phyloP scores from a whole-genome alignment of 1,139 yeast species.

The Magnusiomyces fungicola region DNA sequence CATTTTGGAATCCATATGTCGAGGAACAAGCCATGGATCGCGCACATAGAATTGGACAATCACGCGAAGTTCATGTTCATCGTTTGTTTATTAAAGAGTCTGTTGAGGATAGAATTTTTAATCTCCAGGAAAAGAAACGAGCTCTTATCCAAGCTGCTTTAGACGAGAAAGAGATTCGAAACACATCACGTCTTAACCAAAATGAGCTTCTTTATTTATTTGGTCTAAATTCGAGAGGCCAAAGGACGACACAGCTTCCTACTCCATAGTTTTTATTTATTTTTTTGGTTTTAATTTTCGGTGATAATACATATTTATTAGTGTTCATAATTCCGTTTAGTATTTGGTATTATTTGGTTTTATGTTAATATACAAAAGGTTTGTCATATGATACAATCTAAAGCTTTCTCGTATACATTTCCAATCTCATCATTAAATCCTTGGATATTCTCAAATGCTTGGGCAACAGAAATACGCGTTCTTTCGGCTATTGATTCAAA shows the following conservation, averaged over 20 bases:
- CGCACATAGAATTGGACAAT: slow-evolving; percentile 89
- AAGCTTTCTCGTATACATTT: slow-evolving; percentile 17
- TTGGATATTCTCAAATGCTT: slow-evolving; percentile 11
- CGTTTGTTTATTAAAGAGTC: slow-evolving; percentile 58
- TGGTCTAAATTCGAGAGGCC: slow-evolving; percentile 39
- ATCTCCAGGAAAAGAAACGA: slow-evolving; percentile 65
- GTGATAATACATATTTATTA: background rate
- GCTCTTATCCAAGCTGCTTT: slow-evolving; percentile 72
- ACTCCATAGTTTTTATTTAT: background rate
- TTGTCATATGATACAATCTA: slow-evolving; percentile 11
- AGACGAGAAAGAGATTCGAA: slow-evolving; percentile 66
- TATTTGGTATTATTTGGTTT: background rate
- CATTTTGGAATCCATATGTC: slow-evolving; percentile 95
- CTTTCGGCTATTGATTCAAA: slow-evolving; percentile 26
- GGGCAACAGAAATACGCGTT: slow-evolving; percentile 20
- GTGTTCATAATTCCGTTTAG: background rate
- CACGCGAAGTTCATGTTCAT: slow-evolving; percentile 64
- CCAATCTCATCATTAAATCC: slow-evolving; percentile 19
- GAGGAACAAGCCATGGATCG: slow-evolving; percentile 96
- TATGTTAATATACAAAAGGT: background rate
- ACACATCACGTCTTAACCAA: slow-evolving; percentile 57
- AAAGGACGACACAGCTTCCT: slow-evolving; percentile 9
- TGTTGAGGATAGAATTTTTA: slow-evolving; percentile 80
- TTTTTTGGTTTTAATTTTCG: background rate
- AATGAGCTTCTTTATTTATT: slow-evolving; percentile 72